These are phyloP conservation scores for Penicillium antarcticum DNA, from an alignment of 495 filamentous ascomycete species.

Conservation along the genomic window DNA sequence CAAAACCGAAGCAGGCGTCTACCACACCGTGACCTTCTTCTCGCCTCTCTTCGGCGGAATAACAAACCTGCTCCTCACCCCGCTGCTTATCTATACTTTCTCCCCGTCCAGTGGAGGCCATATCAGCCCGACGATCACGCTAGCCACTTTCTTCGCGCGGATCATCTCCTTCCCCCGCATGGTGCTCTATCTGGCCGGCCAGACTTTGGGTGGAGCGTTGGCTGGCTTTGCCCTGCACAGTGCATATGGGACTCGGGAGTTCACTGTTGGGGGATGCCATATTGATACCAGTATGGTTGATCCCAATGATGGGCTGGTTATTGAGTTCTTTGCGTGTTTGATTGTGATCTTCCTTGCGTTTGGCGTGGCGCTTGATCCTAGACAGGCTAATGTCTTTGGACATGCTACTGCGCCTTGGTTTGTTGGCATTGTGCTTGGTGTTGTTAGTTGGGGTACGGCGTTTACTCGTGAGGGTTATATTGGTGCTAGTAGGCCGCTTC, in stretches of 20 bases:
- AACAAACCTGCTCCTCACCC: conserved; percentile 42
- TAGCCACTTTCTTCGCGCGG: conserved; percentile 49
- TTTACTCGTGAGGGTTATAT: conserved; percentile 44
- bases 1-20: conserved; percentile 19
- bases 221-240: conserved; percentile 39
- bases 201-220: conserved; percentile 41
- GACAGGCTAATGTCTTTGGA: conserved; percentile 50
- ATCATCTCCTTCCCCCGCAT: conserved; percentile 46
- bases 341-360: conserved; percentile 39
- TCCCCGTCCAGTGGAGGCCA: conserved; percentile 50
- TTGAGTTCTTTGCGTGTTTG: conserved; percentile 44
- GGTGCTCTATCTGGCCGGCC: conserved; percentile 41
- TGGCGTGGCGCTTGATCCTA: conserved; percentile 57
- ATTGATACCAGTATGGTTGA: conserved; percentile 25
- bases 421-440: conserved; percentile 46
- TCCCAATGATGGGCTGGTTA: conserved; percentile 34
- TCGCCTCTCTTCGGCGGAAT: conserved; percentile 36
- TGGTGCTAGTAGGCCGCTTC: conserved; percentile 26
- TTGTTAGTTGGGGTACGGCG: conserved; percentile 44
- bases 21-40: conserved; percentile 25
- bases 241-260: conserved; percentile 23
- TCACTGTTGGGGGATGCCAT: conserved; percentile 34
- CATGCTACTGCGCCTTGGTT: conserved; percentile 49
- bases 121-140: conserved; percentile 50
- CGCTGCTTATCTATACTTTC: conserved; percentile 50